Evolutionary conservation across 345 rosid genomes (phyloP).

Genomic region (Citrus australasica): DNA sequence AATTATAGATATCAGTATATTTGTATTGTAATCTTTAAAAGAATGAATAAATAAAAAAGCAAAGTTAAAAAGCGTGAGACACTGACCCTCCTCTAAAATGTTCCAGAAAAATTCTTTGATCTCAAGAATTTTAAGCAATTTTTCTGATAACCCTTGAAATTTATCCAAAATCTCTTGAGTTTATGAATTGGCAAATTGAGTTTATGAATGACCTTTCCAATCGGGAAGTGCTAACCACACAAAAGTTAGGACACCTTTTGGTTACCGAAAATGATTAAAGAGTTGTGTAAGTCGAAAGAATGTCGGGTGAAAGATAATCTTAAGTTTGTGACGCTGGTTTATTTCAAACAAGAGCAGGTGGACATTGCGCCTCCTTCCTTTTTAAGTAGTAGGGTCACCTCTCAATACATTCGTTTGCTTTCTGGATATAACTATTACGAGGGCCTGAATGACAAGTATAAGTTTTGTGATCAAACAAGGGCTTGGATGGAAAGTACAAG

Average conservation of each 20-base stretch:
- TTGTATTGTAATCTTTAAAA: neutral
- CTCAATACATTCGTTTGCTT: neutral
- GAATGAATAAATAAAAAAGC: no score
- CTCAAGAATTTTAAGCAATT: neutral
- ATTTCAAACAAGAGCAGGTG: conserved; percentile 10
- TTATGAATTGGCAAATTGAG: neutral
- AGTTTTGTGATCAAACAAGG: no score
- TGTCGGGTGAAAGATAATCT: conserved; percentile 21
- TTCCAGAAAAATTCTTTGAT: neutral
- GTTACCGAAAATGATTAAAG: neutral
- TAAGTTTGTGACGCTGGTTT: neutral
- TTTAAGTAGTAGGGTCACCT: conserved; percentile 6
- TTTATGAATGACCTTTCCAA: neutral
- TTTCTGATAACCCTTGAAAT: neutral
- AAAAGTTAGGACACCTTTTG: neutral
- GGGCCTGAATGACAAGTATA: no score
- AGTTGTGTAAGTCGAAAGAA: conserved; percentile 7
- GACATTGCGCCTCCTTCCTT: conserved; percentile 10
- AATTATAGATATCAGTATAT: no score
- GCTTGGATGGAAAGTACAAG: no score
- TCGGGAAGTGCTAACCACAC: neutral
- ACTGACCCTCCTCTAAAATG: neutral
- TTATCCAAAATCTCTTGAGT: neutral
- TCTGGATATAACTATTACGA: no score
- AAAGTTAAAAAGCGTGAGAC: neutral